Conservation (phyloP, 2,329 filamentous ascomycete genomes). For the Tolypocladium ovalisporum region DNA sequence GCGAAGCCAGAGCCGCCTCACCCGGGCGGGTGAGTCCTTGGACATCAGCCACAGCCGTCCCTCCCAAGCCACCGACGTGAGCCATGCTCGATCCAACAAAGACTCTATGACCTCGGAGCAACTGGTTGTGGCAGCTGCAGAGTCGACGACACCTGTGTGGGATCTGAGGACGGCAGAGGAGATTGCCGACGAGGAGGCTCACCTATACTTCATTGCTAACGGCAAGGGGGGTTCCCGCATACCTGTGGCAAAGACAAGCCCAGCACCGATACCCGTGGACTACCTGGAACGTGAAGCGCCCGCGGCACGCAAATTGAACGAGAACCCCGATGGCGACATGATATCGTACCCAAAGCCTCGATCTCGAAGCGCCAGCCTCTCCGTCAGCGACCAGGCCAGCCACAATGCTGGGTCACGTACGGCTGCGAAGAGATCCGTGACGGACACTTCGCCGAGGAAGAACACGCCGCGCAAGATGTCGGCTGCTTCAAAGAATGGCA, state of each 20-base stretch:
- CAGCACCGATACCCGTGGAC: conserved; percentile 60
- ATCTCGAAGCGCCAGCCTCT: conserved; percentile 58
- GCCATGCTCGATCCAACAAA: conserved; percentile 25
- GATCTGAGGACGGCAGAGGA: conserved; percentile 72
- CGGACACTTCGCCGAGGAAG: conserved; percentile 47
- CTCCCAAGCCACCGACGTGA: not conserved
- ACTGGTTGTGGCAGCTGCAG: conserved; percentile 16
- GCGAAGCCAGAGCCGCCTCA: conserved; percentile 23
- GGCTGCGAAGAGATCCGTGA: conserved; percentile 28
- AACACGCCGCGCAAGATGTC: conserved; percentile 33
- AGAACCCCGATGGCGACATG: conserved; percentile 44
- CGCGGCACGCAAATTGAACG: conserved; percentile 47
- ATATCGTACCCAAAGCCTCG: conserved; percentile 51
- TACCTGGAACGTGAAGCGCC: conserved; percentile 66
- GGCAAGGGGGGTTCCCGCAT: conserved; percentile 67
- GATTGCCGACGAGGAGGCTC: conserved; percentile 49
- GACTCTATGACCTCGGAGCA: conserved; percentile 31
- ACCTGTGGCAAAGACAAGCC: conserved; percentile 72
- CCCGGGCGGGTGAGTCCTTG: conserved; percentile 19
- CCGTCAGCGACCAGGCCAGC: conserved; percentile 23
- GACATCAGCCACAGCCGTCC: conserved; percentile 11
- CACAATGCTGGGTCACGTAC: conserved; percentile 7
- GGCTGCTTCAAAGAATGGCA: conserved; percentile 27
- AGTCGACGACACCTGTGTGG: conserved; percentile 42
- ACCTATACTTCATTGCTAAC: conserved; percentile 39